Base-by-base conservation (phyloP, 495 filamentous ascomycete species). In the Penicillium coprophilum region DNA sequence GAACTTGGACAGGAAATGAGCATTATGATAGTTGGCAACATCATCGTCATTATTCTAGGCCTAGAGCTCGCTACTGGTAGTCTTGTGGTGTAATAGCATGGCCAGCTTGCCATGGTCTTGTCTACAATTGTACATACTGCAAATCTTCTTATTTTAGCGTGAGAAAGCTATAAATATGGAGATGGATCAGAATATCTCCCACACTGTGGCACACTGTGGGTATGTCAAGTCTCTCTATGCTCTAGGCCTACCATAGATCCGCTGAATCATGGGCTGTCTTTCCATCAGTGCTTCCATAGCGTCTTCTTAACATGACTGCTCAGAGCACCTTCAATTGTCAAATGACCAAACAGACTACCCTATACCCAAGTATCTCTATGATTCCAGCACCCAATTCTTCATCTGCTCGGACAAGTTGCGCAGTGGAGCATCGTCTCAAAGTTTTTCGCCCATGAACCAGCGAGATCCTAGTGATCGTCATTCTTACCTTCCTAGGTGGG, bases 181-280 rank as follows among this genome's bases (percentile, higher is more conserved):
- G 23, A 36, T 27, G 21, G 24, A n/a, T 52, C 41, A 43, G 23
- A 41, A 52, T 52, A n/a, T n/a, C n/a, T n/a, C n/a, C n/a, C n/a
- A n/a, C n/a, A n/a, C n/a, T n/a, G n/a, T n/a, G n/a, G n/a, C n/a
- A n/a, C n/a, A n/a, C n/a, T n/a, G n/a, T n/a, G n/a, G n/a, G n/a
- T n/a, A n/a, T n/a, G n/a, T n/a, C n/a, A n/a, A n/a, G n/a, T n/a
- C n/a, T n/a, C 17, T 20, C 19, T 34, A 17, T 15, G 34, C 36
- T n/a, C 17, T 17, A 20, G 17, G 39, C 39, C 10, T 50, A 50
- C 47, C 47, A 17, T 13, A 21, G 47, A 23, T 32, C 32, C n/a
- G 13, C 31, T 50, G 32, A 20, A 30, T 41, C 47, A 51, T 31
- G 12, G 49, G 15, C 24, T 28, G 3, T 4, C 6, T 17, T 41